Evolutionary conservation across 2,329 filamentous ascomycete genomes (phyloP).

Genomic region (Arthrobotrys sinensis): DNA sequence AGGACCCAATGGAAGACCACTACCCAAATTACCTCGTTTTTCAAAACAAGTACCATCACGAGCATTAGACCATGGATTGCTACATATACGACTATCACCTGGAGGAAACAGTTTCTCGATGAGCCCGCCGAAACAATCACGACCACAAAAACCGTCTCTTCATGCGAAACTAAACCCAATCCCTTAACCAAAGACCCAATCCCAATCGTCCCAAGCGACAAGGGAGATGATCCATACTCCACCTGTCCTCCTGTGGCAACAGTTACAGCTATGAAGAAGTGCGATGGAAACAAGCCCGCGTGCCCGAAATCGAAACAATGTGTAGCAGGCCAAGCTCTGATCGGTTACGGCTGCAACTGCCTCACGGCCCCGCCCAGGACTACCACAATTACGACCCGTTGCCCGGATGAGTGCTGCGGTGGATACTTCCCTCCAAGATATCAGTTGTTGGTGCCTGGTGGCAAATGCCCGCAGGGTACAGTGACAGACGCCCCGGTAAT

Average conservation of each 20-base stretch:
- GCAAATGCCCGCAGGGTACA: not conserved
- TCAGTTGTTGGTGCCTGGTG: not conserved
- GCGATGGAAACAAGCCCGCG: not conserved
- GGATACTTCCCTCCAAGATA: slow-evolving; percentile 1
- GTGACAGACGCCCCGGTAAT: not conserved
- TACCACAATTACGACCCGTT: not conserved
- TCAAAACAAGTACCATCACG: not conserved
- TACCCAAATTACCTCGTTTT: slow-evolving; percentile 1
- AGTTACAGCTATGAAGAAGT: slow-evolving; percentile 10
- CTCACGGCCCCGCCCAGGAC: slow-evolving; percentile 4
- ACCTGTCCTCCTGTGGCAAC: slow-evolving; percentile 12
- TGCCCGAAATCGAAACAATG: not conserved
- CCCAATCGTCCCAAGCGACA: not conserved
- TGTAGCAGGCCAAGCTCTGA: not conserved
- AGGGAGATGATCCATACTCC: slow-evolving; percentile 4
- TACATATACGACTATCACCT: not conserved
- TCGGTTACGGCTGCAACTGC: slow-evolving; percentile 1
- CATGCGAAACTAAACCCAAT: not conserved
- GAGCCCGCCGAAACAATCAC: not conserved
- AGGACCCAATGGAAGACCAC: not conserved
- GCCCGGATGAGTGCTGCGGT: slow-evolving; percentile 14
- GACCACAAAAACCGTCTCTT: not conserved
- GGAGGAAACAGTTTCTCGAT: not conserved
- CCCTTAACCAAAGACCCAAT: not conserved
- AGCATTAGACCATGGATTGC: not conserved